Percentiles rank a stretch among this genome's conserved stretches.
Conservation (phyloP, 352 stramenopile genomes). For the Pythium diclinum region DNA sequence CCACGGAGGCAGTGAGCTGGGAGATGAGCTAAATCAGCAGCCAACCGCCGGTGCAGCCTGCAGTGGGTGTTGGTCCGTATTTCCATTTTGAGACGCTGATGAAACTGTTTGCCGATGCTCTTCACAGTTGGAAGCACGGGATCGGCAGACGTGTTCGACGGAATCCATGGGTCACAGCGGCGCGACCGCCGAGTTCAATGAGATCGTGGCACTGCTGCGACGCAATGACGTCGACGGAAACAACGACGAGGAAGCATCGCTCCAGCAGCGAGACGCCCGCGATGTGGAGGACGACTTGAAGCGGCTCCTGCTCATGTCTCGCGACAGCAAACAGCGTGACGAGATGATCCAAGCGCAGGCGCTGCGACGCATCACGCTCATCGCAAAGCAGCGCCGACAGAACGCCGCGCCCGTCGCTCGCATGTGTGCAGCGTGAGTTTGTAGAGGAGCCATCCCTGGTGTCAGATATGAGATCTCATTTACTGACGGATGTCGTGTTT, state of each 20-base stretch:
- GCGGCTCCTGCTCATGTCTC: conserved; percentile 54
- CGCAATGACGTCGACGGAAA: conserved; percentile 38
- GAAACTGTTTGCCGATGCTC: background rate
- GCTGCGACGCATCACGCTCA: conserved; percentile 41
- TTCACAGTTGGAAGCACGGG: background rate
- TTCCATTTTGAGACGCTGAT: conserved; percentile 1
- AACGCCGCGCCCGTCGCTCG: conserved; percentile 25
- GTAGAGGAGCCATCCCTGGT: background rate
- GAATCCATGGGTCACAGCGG: conserved; percentile 1
- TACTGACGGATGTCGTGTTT: background rate
- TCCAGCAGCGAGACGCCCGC: conserved; percentile 25
- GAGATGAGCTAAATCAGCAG: conserved; percentile 3
- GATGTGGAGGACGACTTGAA: conserved; percentile 52
- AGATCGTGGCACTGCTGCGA: conserved; percentile 49
- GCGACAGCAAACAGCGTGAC: conserved; percentile 45
- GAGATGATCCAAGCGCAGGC: conserved; percentile 60
- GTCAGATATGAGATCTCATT: conserved; percentile 5
- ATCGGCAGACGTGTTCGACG: background rate
- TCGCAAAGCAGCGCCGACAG: conserved; percentile 37
- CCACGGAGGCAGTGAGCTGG: background rate
- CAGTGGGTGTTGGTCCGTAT: background rate
- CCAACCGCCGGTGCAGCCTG: background rate
- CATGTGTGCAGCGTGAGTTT: conserved; percentile 7
- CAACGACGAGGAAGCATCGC: background rate
- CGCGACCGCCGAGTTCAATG: conserved; percentile 37